These are phyloP conservation scores for Triticum aestivum DNA, from an alignment of 176 grass and related monocot genomes.

Conservation along the genomic window IWGSC_CS_RefSeq_v2.1 NC_057804.1:15039023-15039522, in stretches of 20 bases:
- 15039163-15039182: neutral
- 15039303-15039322: constrained; percentile 59
- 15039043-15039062: neutral
- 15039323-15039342: constrained; percentile 38
- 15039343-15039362: constrained; percentile 53
- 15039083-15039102: neutral
- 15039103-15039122: constrained; percentile 41
- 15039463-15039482: constrained; percentile 26
- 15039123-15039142: constrained; percentile 40
- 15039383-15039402: constrained; percentile 47
- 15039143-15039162: constrained; percentile 38
- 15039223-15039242: neutral
- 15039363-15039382: constrained; percentile 60
- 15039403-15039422: neutral
- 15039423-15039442: constrained; percentile 13
- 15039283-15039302: constrained; percentile 50
- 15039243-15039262: neutral
- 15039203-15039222: too few relatives aligned
- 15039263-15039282: constrained; percentile 21
- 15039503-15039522: neutral
- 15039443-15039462: constrained; percentile 55
- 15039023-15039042: neutral
- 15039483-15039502: neutral
- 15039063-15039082: neutral
- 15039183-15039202: too few relatives aligned